Evolutionary conservation across 2,329 filamentous ascomycete species (phyloP).

Genomic region (Colletotrichum tabaci): DNA sequence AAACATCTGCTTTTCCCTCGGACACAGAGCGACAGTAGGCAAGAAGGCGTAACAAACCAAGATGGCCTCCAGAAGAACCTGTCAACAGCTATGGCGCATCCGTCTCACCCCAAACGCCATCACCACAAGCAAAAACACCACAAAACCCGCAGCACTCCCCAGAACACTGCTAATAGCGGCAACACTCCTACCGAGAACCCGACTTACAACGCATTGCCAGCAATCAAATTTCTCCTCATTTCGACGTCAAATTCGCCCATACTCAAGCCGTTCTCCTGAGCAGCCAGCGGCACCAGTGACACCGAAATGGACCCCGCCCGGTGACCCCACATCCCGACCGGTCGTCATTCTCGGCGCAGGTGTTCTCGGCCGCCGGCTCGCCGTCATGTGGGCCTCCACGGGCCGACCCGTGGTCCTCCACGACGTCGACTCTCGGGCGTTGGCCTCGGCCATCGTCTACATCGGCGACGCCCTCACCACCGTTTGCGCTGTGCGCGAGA

Average conservation of each 20-base stretch:
- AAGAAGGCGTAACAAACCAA: not conserved
- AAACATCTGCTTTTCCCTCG: constrained; percentile 9
- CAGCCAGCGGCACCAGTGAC: constrained; percentile 5
- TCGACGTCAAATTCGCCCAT: constrained; percentile 24
- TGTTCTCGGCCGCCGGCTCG: constrained; percentile 57
- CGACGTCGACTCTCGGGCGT: constrained; percentile 46
- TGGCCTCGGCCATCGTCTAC: constrained; percentile 50
- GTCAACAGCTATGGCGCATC: constrained; percentile 36
- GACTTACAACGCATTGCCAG: constrained; percentile 25
- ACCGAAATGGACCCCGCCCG: constrained; percentile 46
- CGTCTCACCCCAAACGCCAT: constrained; percentile 17
- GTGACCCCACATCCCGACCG: constrained; percentile 52
- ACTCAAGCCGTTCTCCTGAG: constrained; percentile 31
- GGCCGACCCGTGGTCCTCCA: constrained; percentile 48
- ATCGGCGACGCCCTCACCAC: constrained; percentile 51
- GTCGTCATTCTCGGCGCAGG: constrained; percentile 59
- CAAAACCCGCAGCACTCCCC: not conserved
- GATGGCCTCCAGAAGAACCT: constrained; percentile 33
- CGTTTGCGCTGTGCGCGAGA: constrained; percentile 49
- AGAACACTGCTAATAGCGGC: constrained; percentile 8
- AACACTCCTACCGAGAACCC: constrained; percentile 15
- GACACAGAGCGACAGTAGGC: not conserved
- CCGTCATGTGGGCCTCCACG: constrained; percentile 51
- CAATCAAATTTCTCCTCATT: constrained; percentile 30
- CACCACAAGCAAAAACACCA: constrained; percentile 20